Base-by-base conservation (phyloP, 768 basidiomycete species). In the Cystobasidium tubakii region DNA sequence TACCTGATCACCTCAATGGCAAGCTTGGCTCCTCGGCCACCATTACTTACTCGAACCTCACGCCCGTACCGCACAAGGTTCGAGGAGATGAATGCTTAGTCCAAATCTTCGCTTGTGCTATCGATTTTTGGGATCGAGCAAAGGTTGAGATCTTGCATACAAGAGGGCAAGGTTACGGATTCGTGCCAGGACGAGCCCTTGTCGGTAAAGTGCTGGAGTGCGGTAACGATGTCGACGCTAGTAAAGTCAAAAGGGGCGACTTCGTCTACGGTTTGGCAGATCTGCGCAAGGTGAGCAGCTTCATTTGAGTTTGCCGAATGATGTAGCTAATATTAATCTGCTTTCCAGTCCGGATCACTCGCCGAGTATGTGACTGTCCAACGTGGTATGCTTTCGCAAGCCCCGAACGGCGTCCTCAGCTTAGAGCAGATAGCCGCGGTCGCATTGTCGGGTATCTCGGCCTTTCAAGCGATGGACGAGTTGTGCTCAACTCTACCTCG, bases 131-230 rank as follows among this genome's bases (percentile, higher is more conserved):
- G 72, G 78, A 79, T 31, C 29, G 71, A 6, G 78, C 76, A 44
- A 66, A 72, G 46, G 72, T 76, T 29, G 77, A 78, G 55, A 76
- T 77, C 17, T 42, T 66, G 3, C 74, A 76, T 17, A 72, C 74
- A 4, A 54, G 74, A 4, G 50, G 69, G 7, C 75, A 71, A 1
- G 75, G 77, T 0, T 76, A 76, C 15, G 80, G 79, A 0, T 79
- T 72, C 44, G 69, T 80, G 0, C 78, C 79, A 3, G 80, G 80
- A 0, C 57, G 80, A 0, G 70, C 73, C n/a, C 76, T 79, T 19
- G 71, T 73, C 1, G 80, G 80, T 17, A 79, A 77, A 62, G 79
- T 80, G 0, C 33, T 79, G 10, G 77, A 79, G 60, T 46, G 42
- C 1, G 80, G 80, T 29, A 65, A 72, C 13, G 70, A 46, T 4